Evolutionary conservation across 345 rosid species (phyloP).

Genomic region (Geranium brycei): DNA sequence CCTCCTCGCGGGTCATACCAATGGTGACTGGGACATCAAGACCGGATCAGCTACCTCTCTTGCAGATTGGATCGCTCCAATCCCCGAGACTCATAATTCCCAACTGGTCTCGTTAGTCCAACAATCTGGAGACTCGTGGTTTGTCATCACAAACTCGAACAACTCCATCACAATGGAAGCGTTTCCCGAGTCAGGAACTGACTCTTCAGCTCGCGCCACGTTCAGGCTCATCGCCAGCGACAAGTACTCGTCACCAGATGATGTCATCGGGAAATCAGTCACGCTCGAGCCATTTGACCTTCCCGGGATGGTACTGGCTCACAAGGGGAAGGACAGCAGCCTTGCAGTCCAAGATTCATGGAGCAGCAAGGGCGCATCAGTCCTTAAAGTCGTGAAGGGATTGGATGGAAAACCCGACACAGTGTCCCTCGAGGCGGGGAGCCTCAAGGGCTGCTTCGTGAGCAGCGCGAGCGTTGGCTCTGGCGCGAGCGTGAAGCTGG

Average conservation of each 20-base stretch:
- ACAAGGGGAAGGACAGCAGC: conserved; percentile 20
- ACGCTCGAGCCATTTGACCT: conserved; percentile 65
- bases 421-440: conserved; percentile 43
- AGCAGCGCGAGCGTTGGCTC: conserved; percentile 25
- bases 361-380: conserved; percentile 14
- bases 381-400: conserved; percentile 50
- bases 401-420: conserved; percentile 44
- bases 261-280: conserved; percentile 38
- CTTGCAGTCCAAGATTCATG: conserved; percentile 29
- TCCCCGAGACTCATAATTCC: conserved; percentile 38
- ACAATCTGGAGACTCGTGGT: conserved; percentile 27
- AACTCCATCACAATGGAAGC: conserved; percentile 49
- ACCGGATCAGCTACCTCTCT: conserved; percentile 24
- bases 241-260: conserved; percentile 10
- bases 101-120: conserved; percentile 57
- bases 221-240: conserved; percentile 43
- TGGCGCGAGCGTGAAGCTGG: conserved; percentile 28
- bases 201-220: conserved; percentile 44
- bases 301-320: conserved; percentile 59
- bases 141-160: conserved; percentile 48
- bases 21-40: conserved; percentile 57
- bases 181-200: conserved; percentile 43
- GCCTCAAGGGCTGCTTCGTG: conserved; percentile 47
- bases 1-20: conserved; percentile 59
- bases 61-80: conserved; percentile 45